Conservation (phyloP, 495 filamentous ascomycete genomes). For the Bryoglossum gracile region DNA sequence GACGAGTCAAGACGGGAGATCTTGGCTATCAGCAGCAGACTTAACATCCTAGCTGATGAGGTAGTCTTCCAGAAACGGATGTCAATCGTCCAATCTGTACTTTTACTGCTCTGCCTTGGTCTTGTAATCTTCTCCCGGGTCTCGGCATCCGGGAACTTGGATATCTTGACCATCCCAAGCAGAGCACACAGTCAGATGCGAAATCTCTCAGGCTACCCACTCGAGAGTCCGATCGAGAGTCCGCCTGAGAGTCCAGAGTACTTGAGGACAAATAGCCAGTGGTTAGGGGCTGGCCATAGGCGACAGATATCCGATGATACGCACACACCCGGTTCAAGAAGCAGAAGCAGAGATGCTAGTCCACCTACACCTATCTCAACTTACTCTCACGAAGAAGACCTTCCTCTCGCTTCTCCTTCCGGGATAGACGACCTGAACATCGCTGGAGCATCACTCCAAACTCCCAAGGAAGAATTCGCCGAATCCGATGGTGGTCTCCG, state of each 20-base stretch:
- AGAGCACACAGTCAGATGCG: conserved; percentile 1
- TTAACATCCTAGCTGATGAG: conserved; percentile 86
- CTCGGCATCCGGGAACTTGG: conserved; percentile 21
- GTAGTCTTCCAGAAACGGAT: conserved; percentile 94
- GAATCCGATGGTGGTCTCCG: not conserved
- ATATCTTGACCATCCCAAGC: conserved; percentile 12
- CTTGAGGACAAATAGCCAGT: conserved; percentile 1
- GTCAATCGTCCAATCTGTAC: conserved; percentile 77
- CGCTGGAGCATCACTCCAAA: no score
- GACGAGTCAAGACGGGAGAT: conserved; percentile 75
- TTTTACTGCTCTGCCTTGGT: conserved; percentile 80
- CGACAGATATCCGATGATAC: conserved; percentile 11
- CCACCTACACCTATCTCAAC: conserved; percentile 18
- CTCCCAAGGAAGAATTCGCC: not conserved
- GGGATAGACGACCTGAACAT: conserved; percentile 7
- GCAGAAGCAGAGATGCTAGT: conserved; percentile 8
- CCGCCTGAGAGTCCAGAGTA: conserved; percentile 10
- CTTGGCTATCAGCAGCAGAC: conserved; percentile 67
- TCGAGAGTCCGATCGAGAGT: conserved; percentile 19
- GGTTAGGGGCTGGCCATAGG: conserved; percentile 13
- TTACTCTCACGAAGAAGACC: conserved; percentile 11
- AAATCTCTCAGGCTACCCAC: not conserved
- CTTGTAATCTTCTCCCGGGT: conserved; percentile 70
- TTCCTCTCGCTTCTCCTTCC: conserved; percentile 15
- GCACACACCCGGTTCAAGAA: not conserved